Evolutionary conservation across 2,329 filamentous ascomycete genomes (phyloP).

Genomic region (Clarireedia hainanense): DNA sequence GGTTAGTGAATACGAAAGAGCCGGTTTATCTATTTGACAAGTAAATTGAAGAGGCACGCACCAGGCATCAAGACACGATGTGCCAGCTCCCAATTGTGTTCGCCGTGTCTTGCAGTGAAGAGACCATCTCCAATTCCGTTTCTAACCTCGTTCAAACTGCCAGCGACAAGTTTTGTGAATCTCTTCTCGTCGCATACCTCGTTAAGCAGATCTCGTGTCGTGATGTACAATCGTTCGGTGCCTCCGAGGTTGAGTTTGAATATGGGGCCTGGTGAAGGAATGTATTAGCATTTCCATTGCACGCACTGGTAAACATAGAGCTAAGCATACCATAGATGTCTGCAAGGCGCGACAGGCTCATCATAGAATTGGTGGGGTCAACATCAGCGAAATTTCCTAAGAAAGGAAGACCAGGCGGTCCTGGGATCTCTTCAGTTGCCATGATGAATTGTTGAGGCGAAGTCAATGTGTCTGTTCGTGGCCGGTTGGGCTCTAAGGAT

Average conservation of each 20-base stretch:
- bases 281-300: background rate
- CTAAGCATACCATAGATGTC: constrained; percentile 53
- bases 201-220: constrained; percentile 48
- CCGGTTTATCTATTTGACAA: too few species aligned
- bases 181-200: constrained; percentile 56
- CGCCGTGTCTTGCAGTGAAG: constrained; percentile 48
- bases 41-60: background rate
- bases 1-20: background rate
- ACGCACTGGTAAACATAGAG: background rate
- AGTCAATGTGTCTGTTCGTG: background rate
- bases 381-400: constrained; percentile 47
- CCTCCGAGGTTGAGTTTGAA: constrained; percentile 47
- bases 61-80: constrained; percentile 54
- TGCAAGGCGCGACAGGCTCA: constrained; percentile 48
- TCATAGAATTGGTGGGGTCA: constrained; percentile 47
- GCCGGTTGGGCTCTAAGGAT: background rate
- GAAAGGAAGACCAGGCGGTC: constrained; percentile 15
- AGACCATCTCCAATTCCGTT: constrained; percentile 56
- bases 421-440: constrained; percentile 14
- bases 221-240: constrained; percentile 40
- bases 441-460: constrained; percentile 2
- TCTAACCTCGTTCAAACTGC: constrained; percentile 46
- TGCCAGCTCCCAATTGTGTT: constrained; percentile 59
- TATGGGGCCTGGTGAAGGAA: constrained; percentile 35
- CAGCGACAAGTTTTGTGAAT: constrained; percentile 51